Evolutionary conservation across 192 early-diverging fungal genomes (phyloP).

Genomic region (Coemansia javaensis): DNA sequence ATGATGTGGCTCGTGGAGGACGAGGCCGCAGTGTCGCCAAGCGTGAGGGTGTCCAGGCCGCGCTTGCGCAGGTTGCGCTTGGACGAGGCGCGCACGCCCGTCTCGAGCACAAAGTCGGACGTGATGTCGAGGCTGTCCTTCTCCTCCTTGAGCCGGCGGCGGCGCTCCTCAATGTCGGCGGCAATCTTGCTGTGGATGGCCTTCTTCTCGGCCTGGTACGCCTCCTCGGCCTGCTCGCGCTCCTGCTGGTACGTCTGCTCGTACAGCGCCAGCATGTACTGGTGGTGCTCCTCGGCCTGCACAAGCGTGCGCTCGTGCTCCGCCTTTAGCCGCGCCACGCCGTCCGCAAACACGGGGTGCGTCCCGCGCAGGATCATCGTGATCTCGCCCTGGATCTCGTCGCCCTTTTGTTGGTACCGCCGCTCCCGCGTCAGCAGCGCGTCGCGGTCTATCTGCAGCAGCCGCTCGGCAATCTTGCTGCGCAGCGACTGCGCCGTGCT

Average conservation of each 20-base stretch:
- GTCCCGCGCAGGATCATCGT: constrained; percentile 51
- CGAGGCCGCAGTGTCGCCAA: too few relatives aligned
- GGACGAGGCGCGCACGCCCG: constrained; percentile 31
- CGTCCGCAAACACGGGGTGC: constrained; percentile 66
- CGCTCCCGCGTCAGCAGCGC: constrained; percentile 29
- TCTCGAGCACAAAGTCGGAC: constrained; percentile 50
- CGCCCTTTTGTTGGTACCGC: constrained; percentile 38
- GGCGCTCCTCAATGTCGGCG: constrained; percentile 69
- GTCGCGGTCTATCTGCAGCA: constrained; percentile 49
- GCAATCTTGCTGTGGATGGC: constrained; percentile 70
- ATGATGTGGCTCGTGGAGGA: too few relatives aligned
- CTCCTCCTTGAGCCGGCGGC: constrained; percentile 73
- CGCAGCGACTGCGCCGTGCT: constrained; percentile 33
- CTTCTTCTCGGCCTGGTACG: constrained; percentile 67
- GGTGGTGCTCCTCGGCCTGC: constrained; percentile 56
- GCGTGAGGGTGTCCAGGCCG: constrained; percentile 43
- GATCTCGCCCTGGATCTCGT: constrained; percentile 44
- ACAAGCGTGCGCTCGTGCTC: constrained; percentile 70
- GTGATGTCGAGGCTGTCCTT: constrained; percentile 78
- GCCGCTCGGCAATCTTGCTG: constrained; percentile 36
- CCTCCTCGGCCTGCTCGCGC: constrained; percentile 54
- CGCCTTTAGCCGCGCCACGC: constrained; percentile 54
- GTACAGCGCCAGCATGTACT: constrained; percentile 33
- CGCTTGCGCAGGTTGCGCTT: constrained; percentile 61
- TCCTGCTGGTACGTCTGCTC: constrained; percentile 27